These are phyloP conservation scores for Grosmannia clavigera DNA, from an alignment of 2,329 filamentous ascomycete genomes.

Conservation along the genomic window DNA sequence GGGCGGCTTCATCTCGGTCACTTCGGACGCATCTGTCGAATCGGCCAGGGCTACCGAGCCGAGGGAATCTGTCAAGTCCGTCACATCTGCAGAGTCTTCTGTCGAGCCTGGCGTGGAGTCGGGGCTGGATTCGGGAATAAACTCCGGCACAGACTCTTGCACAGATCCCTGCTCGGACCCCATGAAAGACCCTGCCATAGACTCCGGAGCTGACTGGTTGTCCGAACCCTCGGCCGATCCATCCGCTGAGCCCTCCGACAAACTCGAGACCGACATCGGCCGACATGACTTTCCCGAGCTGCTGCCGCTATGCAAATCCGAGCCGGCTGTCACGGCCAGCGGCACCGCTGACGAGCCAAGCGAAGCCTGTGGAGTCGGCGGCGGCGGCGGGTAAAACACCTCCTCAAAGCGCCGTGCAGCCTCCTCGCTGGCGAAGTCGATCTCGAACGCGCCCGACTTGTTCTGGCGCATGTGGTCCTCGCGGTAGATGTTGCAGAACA, in stretches of 20 bases:
- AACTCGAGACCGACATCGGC: background rate
- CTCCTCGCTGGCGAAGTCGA: conserved; percentile 33
- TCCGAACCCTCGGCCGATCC: background rate
- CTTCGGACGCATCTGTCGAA: background rate
- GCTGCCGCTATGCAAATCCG: background rate
- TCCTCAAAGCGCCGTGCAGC: conserved; percentile 28
- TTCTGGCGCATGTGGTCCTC: conserved; percentile 39
- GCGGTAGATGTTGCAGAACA: conserved; percentile 45
- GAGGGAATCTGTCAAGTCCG: background rate
- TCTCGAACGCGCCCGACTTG: conserved; percentile 35
- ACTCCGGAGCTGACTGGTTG: background rate
- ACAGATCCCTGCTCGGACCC: background rate
- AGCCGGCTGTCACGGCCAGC: background rate
- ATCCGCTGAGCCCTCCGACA: background rate
- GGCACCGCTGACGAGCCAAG: background rate
- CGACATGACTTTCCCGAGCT: too few species aligned
- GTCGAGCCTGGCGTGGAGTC: background rate
- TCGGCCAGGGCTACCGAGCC: background rate
- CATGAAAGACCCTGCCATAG: background rate
- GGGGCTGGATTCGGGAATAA: background rate
- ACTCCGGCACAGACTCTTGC: background rate
- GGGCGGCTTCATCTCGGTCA: background rate
- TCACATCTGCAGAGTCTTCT: background rate
- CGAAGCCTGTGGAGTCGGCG: background rate
- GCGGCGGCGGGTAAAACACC: conserved; percentile 20